phyloP scores from a whole-genome alignment of 129 eudicot genomes.

The Flaveria robusta region DNA sequence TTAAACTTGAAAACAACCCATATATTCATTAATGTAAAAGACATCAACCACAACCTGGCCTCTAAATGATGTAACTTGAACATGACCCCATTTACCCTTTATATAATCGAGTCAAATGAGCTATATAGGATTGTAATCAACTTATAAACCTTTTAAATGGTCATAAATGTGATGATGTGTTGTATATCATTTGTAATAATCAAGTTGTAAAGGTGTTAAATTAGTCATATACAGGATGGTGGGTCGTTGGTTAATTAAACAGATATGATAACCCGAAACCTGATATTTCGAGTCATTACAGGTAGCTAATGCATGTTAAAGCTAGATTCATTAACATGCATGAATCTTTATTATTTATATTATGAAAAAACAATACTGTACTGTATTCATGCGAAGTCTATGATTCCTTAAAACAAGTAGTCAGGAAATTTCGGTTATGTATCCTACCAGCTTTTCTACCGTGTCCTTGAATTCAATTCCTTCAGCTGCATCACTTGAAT shows the following conservation, averaged over 20 bases:
- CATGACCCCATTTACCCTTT: not conserved
- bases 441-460: constrained; percentile 79
- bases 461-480: constrained; percentile 73
- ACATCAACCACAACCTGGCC: not conserved
- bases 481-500: constrained; percentile 85
- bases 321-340: not conserved
- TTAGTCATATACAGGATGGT: not conserved
- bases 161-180: not conserved
- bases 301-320: not conserved
- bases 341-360: not conserved
- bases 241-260: not conserved
- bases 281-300: not conserved
- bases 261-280: not conserved
- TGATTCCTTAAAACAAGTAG: constrained; percentile 3
- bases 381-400: not conserved
- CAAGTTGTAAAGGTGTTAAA: not conserved
- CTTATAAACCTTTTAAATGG: not conserved
- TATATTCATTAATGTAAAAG: not conserved
- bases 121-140: not conserved
- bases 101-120: not conserved
- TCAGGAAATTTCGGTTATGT: not conserved
- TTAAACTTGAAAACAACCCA: not conserved
- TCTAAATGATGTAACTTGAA: not conserved
- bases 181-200: not conserved
- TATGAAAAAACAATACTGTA: not conserved